phyloP scores from a whole-genome alignment of 257 asterid genomes.

The Fraxinus quadrangulata region DNA sequence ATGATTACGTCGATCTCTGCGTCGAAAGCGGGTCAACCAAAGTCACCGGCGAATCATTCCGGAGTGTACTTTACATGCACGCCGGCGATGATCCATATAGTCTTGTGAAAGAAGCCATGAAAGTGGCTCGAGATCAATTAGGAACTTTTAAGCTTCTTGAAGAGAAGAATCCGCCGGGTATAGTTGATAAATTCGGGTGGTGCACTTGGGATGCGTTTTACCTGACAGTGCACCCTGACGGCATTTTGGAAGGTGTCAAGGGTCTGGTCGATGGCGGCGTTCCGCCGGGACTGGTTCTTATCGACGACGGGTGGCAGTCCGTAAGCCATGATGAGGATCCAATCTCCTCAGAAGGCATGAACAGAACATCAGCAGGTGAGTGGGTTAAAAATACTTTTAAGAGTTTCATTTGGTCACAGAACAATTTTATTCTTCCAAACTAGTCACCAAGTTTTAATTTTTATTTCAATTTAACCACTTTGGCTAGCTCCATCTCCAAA shows the following conservation, averaged over 20 bases:
- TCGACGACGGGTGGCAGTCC: constrained; percentile 97
- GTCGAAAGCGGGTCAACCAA: constrained; percentile 81
- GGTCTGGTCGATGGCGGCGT: constrained; percentile 87
- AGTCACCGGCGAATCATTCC: constrained; percentile 50
- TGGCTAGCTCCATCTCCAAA: too few relatives aligned
- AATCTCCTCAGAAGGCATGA: constrained; percentile 69
- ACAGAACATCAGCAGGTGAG: constrained; percentile 46
- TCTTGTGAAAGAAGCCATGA: constrained; percentile 72
- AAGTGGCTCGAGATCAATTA: constrained; percentile 70
- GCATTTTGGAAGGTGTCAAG: constrained; percentile 77
- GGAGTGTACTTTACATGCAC: constrained; percentile 68
- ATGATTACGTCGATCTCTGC: constrained; percentile 61
- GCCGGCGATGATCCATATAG: constrained; percentile 79
- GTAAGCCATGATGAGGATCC: constrained; percentile 89
- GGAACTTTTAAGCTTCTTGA: constrained; percentile 71
- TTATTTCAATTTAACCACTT: too few relatives aligned
- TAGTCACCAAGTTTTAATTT: too few relatives aligned
- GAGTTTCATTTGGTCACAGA: too few relatives aligned
- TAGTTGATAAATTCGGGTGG: constrained; percentile 95
- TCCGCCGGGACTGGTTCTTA: constrained; percentile 87
- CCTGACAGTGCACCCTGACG: constrained; percentile 79
- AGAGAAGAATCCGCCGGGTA: constrained; percentile 86
- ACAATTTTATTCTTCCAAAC: too few relatives aligned
- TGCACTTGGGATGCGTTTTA: constrained; percentile 99
- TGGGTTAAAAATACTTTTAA: not conserved